Evolutionary conservation across 768 basidiomycete genomes (phyloP).

Genomic region (Tephrocybe sp.): DNA sequence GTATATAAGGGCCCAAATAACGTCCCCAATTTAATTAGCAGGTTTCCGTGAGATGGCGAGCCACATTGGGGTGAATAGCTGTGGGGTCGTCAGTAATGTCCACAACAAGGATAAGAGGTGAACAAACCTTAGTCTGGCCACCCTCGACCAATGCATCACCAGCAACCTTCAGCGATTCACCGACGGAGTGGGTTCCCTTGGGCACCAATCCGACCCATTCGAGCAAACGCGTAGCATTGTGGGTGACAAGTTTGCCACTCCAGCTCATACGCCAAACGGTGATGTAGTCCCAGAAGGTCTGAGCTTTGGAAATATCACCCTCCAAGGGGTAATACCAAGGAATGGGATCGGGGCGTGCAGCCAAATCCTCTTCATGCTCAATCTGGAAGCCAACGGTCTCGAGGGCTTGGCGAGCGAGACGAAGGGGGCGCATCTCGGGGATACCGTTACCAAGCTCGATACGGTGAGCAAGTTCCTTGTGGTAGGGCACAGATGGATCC

Average conservation of each 20-base stretch:
- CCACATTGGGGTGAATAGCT: conserved; percentile 92
- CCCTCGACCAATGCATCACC: conserved; percentile 76
- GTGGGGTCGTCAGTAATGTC: conserved; percentile 5
- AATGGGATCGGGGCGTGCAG: conserved; percentile 72
- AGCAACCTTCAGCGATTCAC: conserved; percentile 87
- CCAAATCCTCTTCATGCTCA: conserved; percentile 92
- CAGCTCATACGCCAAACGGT: conserved; percentile 90
- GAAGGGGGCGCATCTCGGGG: conserved; percentile 90
- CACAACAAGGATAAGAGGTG: neutral
- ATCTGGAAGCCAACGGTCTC: conserved; percentile 83
- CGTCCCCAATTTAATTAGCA: conserved; percentile 26
- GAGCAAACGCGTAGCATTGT: conserved; percentile 72
- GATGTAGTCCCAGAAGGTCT: conserved; percentile 90
- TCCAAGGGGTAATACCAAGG: conserved; percentile 98
- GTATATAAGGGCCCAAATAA: conserved; percentile 1
- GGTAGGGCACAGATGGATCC: conserved; percentile 82
- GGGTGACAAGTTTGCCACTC: conserved; percentile 82
- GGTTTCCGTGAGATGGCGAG: conserved; percentile 65
- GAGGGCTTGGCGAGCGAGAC: conserved; percentile 72
- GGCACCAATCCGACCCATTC: conserved; percentile 83
- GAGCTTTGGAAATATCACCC: conserved; percentile 89
- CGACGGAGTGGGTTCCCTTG: conserved; percentile 90
- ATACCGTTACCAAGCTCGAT: conserved; percentile 97
- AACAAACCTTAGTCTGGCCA: conserved; percentile 78
- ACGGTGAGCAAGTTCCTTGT: conserved; percentile 88